A percentile compares a stretch with the other conserved stretches of the same genome.
These are phyloP conservation scores for Grigorovia yakushimaensis DNA, from an alignment of 805 yeast genomes.

Conservation along the genomic window DNA sequence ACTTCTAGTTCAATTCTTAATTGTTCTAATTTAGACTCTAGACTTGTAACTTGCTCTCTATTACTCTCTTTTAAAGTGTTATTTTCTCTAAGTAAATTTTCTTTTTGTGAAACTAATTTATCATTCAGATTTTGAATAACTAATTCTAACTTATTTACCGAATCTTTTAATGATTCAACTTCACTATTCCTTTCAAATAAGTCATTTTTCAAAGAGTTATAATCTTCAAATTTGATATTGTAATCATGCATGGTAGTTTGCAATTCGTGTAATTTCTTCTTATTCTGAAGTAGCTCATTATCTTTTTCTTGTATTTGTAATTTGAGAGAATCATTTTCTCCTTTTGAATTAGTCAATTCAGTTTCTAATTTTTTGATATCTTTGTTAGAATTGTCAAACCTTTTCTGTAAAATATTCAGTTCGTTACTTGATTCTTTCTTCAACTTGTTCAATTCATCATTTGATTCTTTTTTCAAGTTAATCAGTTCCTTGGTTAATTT, in stretches of 20 bases:
- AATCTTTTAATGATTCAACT: background rate
- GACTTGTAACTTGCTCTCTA: conserved; percentile 39
- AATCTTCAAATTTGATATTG: conserved; percentile 6
- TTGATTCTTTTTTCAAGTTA: background rate
- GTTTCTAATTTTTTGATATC: conserved; percentile 4
- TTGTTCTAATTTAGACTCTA: conserved; percentile 64
- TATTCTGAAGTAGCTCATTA: conserved; percentile 9
- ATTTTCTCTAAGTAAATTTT: conserved; percentile 16
- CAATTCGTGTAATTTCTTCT: conserved; percentile 19
- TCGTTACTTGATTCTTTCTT: too few species aligned
- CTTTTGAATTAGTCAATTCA: conserved; percentile 11
- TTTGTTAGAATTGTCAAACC: background rate
- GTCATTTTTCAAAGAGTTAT: background rate
- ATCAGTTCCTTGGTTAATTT: conserved; percentile 29
- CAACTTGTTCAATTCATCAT: too few species aligned
- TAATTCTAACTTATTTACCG: conserved; percentile 14
- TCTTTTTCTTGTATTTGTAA: background rate
- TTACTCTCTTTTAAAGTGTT: conserved; percentile 25
- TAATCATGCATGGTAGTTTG: conserved; percentile 20
- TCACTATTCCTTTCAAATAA: conserved; percentile 12
- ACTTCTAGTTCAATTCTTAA: conserved; percentile 55
- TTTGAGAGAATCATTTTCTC: background rate
- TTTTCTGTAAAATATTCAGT: conserved; percentile 1
- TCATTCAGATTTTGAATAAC: background rate
- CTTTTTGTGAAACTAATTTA: background rate